Evolutionary conservation across 331 rosid genomes (phyloP).

Genomic region (Prunus yedoensis): DNA sequence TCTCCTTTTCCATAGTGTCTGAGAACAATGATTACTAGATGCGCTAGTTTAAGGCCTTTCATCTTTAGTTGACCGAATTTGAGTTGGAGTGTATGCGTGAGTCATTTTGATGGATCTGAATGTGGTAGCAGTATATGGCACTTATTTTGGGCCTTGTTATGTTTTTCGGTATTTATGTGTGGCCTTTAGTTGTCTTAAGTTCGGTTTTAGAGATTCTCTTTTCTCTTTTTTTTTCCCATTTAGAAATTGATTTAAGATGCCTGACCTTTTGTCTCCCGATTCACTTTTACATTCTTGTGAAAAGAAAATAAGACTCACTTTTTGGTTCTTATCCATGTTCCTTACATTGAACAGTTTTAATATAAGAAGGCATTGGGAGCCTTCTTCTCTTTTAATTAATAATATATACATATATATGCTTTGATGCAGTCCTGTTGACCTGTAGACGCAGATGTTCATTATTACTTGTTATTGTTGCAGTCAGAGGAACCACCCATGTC

Average conservation of each 20-base stretch:
- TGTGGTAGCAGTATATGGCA: background rate
- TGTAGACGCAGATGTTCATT: background rate
- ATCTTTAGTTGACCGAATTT: background rate
- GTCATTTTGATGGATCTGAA: background rate
- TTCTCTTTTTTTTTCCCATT: background rate
- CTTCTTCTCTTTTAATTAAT: too few species aligned
- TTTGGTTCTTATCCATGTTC: background rate
- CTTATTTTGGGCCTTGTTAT: background rate
- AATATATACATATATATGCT: too few species aligned
- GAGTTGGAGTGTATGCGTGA: background rate
- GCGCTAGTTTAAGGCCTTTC: background rate
- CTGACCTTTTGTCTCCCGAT: background rate
- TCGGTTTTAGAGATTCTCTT: background rate
- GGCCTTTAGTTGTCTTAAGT: background rate
- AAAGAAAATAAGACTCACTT: background rate
- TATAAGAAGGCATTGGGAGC: too few species aligned
- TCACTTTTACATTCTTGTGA: background rate
- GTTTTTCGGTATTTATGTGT: background rate
- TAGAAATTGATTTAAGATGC: background rate
- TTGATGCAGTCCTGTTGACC: too few species aligned
- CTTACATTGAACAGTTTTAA: too few species aligned
- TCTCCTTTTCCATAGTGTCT: background rate
- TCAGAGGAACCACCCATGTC: slow-evolving; percentile 59
- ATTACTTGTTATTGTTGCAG: slow-evolving; percentile 42
- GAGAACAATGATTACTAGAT: background rate